phyloP scores from a whole-genome alignment of 1,284 basidiomycete genomes.

The Fomitiporia mediterranea region DNA sequence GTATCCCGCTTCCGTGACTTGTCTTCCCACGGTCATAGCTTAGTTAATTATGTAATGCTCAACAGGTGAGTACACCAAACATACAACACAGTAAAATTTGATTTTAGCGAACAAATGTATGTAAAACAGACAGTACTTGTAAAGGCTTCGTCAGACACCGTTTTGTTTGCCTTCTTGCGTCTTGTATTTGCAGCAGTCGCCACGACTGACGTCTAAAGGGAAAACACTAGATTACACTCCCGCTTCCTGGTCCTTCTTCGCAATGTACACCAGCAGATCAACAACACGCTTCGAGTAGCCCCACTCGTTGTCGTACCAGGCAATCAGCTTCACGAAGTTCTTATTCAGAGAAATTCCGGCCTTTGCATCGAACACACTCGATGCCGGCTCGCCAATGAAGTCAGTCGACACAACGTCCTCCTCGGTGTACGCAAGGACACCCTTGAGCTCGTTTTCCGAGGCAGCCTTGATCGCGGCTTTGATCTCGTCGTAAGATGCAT shows the following conservation, averaged over 20 bases:
- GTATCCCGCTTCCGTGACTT: no score
- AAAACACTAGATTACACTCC: conserved; percentile 11
- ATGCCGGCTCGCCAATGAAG: conserved; percentile 77
- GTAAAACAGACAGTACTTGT: no score
- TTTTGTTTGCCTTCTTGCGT: no score
- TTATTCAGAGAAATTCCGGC: conserved; percentile 93
- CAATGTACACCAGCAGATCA: conserved; percentile 84
- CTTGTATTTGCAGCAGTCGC: background rate
- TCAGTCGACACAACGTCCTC: conserved; percentile 94
- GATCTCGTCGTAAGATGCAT: conserved; percentile 86
- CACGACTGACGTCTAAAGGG: background rate
- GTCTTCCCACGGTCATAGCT: no score
- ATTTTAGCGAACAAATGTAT: no score
- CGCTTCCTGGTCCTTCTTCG: conserved; percentile 55
- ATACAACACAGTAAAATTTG: no score
- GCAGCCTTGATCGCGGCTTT: conserved; percentile 86
- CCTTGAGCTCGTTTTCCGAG: conserved; percentile 65
- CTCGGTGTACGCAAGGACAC: conserved; percentile 94
- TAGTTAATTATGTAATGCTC: no score
- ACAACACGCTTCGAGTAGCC: conserved; percentile 94
- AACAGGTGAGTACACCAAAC: no score
- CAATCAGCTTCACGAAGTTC: conserved; percentile 93
- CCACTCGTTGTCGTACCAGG: conserved; percentile 98
- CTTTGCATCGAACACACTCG: conserved; percentile 88
- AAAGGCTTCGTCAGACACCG: no score